Conservation (phyloP, 2,329 filamentous ascomycete species). For the Raffaelea deltoideospora region DNA sequence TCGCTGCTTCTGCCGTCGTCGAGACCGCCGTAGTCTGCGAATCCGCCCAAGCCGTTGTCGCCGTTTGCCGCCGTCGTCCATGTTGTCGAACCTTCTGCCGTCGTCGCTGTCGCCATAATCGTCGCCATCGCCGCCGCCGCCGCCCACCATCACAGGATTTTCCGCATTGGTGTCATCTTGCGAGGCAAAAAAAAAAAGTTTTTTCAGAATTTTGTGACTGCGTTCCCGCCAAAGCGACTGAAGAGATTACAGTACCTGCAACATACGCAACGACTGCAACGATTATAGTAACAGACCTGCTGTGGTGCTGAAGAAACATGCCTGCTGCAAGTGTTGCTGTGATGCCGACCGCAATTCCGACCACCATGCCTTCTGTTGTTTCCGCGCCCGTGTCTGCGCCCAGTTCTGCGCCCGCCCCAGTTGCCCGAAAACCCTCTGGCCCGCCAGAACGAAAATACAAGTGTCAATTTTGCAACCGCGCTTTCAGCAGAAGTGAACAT, state of each 20-base stretch:
- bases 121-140: conserved; percentile 12
- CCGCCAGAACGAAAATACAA: conserved; percentile 98
- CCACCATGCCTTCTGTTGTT: too few relatives aligned
- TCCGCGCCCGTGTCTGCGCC: too few relatives aligned
- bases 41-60: too few relatives aligned
- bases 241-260: conserved; percentile 3
- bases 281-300: conserved; percentile 15
- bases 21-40: too few relatives aligned
- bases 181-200: background rate
- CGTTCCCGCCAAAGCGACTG: too few relatives aligned
- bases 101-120: conserved; percentile 13
- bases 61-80: conserved; percentile 6
- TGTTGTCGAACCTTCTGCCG: conserved; percentile 12
- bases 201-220: background rate
- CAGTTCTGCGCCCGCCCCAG: conserved; percentile 54
- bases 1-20: conserved; percentile 16
- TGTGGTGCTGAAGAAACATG: conserved; percentile 45
- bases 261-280: too few relatives aligned
- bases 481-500: conserved; percentile 95
- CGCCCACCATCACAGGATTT: conserved; percentile 6
- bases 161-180: background rate
- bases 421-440: conserved; percentile 58
- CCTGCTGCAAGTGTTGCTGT: conserved; percentile 55
- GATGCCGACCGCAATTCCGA: conserved; percentile 44
- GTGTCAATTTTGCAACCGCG: conserved; percentile 95